Percentiles rank a stretch among this genome's conserved stretches.
These are phyloP conservation scores for Sanguinoderma infundibulare DNA, from an alignment of 1,284 basidiomycete genomes.

Conservation along the genomic window DNA sequence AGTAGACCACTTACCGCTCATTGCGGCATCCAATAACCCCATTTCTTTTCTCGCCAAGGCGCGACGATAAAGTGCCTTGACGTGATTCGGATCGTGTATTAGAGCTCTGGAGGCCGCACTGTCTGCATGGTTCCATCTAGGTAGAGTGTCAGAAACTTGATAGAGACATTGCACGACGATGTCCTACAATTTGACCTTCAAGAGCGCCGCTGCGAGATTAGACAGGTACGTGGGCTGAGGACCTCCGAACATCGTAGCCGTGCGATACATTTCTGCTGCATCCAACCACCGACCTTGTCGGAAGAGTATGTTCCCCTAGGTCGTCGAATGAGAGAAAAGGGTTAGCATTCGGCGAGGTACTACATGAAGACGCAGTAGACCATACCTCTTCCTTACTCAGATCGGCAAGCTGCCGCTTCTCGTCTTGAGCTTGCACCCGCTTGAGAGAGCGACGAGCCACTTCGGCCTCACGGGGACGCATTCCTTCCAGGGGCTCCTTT, in stretches of 20 bases:
- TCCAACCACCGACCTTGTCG: conserved; percentile 21
- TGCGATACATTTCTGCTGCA: conserved; percentile 32
- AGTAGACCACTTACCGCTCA: conserved; percentile 36
- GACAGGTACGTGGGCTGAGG: conserved; percentile 40
- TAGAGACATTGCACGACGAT: too few relatives aligned
- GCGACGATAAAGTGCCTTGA: conserved; percentile 49
- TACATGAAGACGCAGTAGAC: too few relatives aligned
- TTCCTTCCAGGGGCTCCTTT: background rate
- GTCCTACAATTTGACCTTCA: conserved; percentile 45
- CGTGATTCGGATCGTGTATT: conserved; percentile 42
- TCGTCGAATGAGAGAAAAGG: too few relatives aligned
- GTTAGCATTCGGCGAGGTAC: too few relatives aligned
- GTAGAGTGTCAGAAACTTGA: background rate
- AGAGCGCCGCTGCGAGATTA: conserved; percentile 45
- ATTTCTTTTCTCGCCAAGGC: conserved; percentile 46
- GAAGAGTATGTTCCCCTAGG: conserved; percentile 35
- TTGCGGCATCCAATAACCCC: conserved; percentile 39
- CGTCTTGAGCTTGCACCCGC: background rate
- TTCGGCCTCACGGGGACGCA: background rate
- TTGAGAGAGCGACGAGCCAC: background rate
- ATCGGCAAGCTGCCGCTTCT: background rate
- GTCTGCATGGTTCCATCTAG: conserved; percentile 39
- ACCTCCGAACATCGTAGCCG: conserved; percentile 25
- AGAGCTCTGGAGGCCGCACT: conserved; percentile 46
- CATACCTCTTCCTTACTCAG: background rate